Evolutionary conservation across 805 yeast genomes (phyloP).

Genomic region (Blastobotrys robertii): DNA sequence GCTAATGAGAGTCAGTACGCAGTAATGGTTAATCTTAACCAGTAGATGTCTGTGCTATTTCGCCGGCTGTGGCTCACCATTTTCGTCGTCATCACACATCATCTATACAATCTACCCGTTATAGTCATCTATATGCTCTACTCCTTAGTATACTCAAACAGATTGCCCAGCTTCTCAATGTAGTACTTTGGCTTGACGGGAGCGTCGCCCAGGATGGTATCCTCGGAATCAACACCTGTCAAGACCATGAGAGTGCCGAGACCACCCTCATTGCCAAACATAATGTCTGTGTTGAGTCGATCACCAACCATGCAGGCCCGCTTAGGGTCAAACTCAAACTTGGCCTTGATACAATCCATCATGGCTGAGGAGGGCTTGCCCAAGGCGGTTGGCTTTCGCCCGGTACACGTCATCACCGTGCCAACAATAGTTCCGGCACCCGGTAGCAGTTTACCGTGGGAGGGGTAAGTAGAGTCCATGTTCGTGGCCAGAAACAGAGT

Average conservation of each 20-base stretch:
- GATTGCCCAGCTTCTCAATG: slow-evolving; percentile 66
- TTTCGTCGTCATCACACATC: background rate
- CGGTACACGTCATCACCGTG: slow-evolving; percentile 61
- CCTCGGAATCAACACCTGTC: slow-evolving; percentile 83
- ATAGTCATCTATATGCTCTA: background rate
- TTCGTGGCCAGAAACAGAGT: slow-evolving; percentile 85
- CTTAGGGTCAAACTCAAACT: slow-evolving; percentile 39
- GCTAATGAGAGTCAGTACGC: too few species aligned
- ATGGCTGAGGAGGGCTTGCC: slow-evolving; percentile 88
- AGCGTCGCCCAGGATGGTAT: slow-evolving; percentile 37
- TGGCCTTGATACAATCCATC: slow-evolving; percentile 80
- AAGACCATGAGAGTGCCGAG: slow-evolving; percentile 79
- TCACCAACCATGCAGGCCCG: slow-evolving; percentile 91
- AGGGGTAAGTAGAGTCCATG: slow-evolving; percentile 90
- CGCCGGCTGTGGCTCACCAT: background rate
- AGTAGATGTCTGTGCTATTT: too few species aligned
- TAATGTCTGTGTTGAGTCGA: slow-evolving; percentile 88
- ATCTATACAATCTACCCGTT: too few species aligned
- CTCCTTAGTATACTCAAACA: slow-evolving; percentile 40
- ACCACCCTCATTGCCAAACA: slow-evolving; percentile 81
- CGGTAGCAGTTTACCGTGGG: slow-evolving; percentile 73
- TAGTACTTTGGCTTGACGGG: slow-evolving; percentile 53
- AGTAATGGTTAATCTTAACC: too few species aligned
- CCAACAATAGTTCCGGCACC: slow-evolving; percentile 94
- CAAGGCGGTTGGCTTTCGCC: slow-evolving; percentile 79